Percentiles rank a stretch among this genome's conserved stretches.
Evolutionary conservation across 2,329 filamentous ascomycete species (phyloP).

Genomic region (Ramularia collo-cygni): DNA sequence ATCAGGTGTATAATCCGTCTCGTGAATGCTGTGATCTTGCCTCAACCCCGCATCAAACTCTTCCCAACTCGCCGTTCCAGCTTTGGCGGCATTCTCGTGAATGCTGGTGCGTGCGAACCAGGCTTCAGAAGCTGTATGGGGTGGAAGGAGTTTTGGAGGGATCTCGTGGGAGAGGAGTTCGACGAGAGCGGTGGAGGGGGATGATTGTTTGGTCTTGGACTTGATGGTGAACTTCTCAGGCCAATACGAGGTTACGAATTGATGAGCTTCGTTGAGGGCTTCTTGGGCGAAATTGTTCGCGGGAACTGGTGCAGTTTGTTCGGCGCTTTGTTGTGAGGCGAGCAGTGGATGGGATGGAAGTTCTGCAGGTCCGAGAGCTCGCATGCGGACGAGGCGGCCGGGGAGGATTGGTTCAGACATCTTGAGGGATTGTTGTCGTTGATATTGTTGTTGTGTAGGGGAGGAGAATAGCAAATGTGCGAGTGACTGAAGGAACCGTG

Average conservation of each 20-base stretch:
- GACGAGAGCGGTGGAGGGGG: slow-evolving; percentile 46
- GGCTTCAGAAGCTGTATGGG: slow-evolving; percentile 33
- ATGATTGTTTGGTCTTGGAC: slow-evolving; percentile 41
- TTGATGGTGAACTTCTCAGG: slow-evolving; percentile 49
- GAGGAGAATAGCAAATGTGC: too few relatives aligned
- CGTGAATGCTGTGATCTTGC: slow-evolving; percentile 50
- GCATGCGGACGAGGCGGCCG: slow-evolving; percentile 29
- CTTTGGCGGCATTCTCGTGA: slow-evolving; percentile 48
- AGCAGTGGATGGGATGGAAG: slow-evolving; percentile 31
- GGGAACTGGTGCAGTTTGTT: slow-evolving; percentile 32
- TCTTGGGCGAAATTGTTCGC: slow-evolving; percentile 47
- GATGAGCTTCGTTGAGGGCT: slow-evolving; percentile 52
- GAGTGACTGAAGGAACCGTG: too few relatives aligned
- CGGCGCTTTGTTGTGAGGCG: slow-evolving; percentile 15
- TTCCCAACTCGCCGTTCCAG: slow-evolving; percentile 53
- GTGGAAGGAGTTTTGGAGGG: slow-evolving; percentile 36
- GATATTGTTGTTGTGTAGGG: too few relatives aligned
- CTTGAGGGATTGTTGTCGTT: not conserved
- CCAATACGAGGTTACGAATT: slow-evolving; percentile 52
- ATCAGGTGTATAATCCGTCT: slow-evolving; percentile 53
- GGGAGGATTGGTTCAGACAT: not conserved
- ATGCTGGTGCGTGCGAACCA: slow-evolving; percentile 60
- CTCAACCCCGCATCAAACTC: slow-evolving; percentile 59
- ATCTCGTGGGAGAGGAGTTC: slow-evolving; percentile 49
- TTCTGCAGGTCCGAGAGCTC: slow-evolving; percentile 23